Evolutionary conservation across 2,329 filamentous ascomycete genomes (phyloP), one percentile per base, ranked within the genome.

Genomic region (Hypomyces rosellus): DNA sequence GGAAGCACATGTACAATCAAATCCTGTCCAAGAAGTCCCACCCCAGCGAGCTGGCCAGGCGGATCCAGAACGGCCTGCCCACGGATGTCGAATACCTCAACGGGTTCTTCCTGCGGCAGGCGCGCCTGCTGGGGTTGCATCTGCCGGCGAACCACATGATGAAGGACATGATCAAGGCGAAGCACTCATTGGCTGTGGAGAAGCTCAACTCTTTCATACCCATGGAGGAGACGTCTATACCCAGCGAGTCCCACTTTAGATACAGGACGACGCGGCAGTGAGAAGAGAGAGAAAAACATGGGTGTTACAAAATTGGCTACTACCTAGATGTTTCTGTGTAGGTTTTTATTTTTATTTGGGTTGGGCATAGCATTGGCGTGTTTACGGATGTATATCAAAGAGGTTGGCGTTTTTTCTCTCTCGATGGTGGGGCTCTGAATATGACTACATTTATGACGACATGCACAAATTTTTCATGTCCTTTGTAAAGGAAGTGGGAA

Each of bases 81-180:
- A 89, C 88, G 0, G 89, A 96, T 60, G 80, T 96, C 38, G 81
- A 91, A 42, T 95, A 85, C 61, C 79, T 92, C 58, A 96, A 95
- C 64, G 92, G 91, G 1, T 99, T 92, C 70, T 86, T 99, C 53
- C 76, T 95, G 33, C 76, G 74, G 46, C 78, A 85, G 38, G 93
- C 87, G 0, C 76, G 80, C 59, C 80, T 88, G 63, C 61, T 91
- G 53, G 88, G 88, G 1, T 73, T 96, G n/a, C 73, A 80, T 46
- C 84, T 84, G 60, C 80, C 82, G 11, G 74, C 85, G 54, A 93
- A 95, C 63, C 83, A 84, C 59, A 78, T 88, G 74, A 72, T 95
- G 39, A 72, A 86, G 65, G 74, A 84, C 48, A 69, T 90, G 69
- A 83, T 96, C 45, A 82, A 86, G 62, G 87, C 82, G 20, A 92